phyloP scores from a whole-genome alignment of 2,329 filamentous ascomycete genomes.

The Exophiala alcalophila region DNA sequence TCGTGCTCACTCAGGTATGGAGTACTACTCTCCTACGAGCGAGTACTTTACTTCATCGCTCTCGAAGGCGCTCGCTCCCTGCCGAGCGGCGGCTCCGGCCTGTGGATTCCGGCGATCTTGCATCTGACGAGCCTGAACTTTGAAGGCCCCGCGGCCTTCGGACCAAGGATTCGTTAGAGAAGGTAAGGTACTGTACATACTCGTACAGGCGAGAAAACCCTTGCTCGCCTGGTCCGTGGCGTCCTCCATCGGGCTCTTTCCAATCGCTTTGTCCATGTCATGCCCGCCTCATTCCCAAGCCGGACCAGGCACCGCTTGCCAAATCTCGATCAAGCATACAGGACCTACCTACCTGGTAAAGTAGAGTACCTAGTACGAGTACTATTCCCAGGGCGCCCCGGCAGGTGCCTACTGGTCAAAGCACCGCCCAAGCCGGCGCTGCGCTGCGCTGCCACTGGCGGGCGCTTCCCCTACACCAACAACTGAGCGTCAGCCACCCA shows the following conservation, averaged over 20 bases:
- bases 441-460: no score
- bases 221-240: conserved; percentile 17
- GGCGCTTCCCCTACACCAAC: no score
- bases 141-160: conserved; percentile 9
- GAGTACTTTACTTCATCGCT: conserved; percentile 3
- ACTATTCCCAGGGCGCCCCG: no score
- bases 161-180: conserved; percentile 6
- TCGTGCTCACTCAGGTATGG: no score
- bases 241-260: conserved; percentile 2
- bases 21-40: no score
- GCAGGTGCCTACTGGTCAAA: no score
- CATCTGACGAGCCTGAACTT: conserved; percentile 21
- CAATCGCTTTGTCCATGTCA: conserved; percentile 10
- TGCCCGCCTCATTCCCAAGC: conserved; percentile 15
- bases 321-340: conserved; percentile 18
- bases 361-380: no score
- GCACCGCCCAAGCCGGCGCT: no score
- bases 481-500: no score
- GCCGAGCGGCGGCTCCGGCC: conserved; percentile 23
- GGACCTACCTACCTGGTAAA: no score
- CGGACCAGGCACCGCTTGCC: conserved; percentile 13
- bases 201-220: conserved; percentile 11
- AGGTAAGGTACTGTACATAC: no score
- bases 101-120: conserved; percentile 25
- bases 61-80: conserved; percentile 13